Percentiles rank a stretch among this genome's conserved stretches.
Evolutionary conservation across 805 yeast genomes (phyloP).

Genomic region (Clavispora santaluciae): DNA sequence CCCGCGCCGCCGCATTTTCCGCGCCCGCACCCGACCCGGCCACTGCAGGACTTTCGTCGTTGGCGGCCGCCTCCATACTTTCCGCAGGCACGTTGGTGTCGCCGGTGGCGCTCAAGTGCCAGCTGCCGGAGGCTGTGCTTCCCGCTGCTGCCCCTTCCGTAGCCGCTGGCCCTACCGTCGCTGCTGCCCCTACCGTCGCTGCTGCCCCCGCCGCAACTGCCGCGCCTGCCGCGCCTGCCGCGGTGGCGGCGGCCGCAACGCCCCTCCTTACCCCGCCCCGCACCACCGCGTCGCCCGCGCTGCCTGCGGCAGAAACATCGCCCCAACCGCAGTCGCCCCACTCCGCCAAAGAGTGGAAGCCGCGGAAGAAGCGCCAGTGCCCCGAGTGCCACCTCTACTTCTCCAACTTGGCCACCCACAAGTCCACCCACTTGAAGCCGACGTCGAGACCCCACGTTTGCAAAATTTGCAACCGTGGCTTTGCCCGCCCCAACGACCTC

Average conservation of each 20-base stretch:
- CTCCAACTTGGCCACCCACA: constrained; percentile 79
- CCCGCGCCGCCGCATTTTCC: not conserved
- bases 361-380: constrained; percentile 66
- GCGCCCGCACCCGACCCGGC: not conserved
- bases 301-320: not conserved
- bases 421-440: constrained; percentile 69
- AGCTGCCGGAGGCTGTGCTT: not conserved
- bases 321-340: constrained; percentile 2
- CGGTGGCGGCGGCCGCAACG: not conserved
- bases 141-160: too few relatives aligned
- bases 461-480: constrained; percentile 73
- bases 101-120: not conserved
- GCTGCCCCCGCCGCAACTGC: too few relatives aligned
- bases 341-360: constrained; percentile 28
- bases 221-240: too few relatives aligned
- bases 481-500: constrained; percentile 83
- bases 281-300: constrained; percentile 1
- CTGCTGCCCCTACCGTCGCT: too few relatives aligned
- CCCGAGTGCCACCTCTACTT: constrained; percentile 64
- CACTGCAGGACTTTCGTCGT: constrained; percentile 1
- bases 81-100: not conserved
- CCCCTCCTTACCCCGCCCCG: not conserved
- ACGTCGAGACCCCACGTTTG: constrained; percentile 75
- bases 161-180: too few relatives aligned
- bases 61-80: not conserved